Conservation (phyloP, 768 basidiomycete species). For the Daedaleopsis nitida region DNA sequence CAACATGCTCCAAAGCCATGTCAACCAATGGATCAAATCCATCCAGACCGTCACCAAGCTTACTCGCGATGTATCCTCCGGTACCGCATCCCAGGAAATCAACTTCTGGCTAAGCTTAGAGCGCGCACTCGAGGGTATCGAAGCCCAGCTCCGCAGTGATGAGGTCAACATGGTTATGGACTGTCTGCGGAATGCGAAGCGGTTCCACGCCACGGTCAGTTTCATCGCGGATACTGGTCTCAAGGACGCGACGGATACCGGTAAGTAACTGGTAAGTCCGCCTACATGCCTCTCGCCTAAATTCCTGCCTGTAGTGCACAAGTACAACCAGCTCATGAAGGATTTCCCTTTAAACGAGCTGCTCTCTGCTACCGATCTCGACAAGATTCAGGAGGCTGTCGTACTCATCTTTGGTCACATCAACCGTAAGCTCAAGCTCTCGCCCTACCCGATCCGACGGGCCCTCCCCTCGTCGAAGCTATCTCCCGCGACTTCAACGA, state of each 20-base stretch:
- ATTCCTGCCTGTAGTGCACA: slow-evolving; percentile 65
- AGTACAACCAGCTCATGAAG: slow-evolving; percentile 98
- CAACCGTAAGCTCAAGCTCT: slow-evolving; percentile 93
- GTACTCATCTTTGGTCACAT: slow-evolving; percentile 89
- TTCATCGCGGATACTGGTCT: slow-evolving; percentile 98
- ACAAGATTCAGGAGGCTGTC: slow-evolving; percentile 91
- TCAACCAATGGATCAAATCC: slow-evolving; percentile 97
- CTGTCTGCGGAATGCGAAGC: slow-evolving; percentile 91
- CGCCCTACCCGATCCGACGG: slow-evolving; percentile 95
- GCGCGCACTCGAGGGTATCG: slow-evolving; percentile 90
- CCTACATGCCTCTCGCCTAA: neutral
- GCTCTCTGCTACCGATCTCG: slow-evolving; percentile 92
- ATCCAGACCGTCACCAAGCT: slow-evolving; percentile 97
- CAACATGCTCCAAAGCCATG: slow-evolving; percentile 89
- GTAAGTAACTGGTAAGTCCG: slow-evolving; percentile 41
- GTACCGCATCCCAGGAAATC: slow-evolving; percentile 97
- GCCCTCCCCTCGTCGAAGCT: slow-evolving; percentile 95
- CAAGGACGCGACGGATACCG: slow-evolving; percentile 89
- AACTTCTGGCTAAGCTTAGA: slow-evolving; percentile 99
- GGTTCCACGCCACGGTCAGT: slow-evolving; percentile 95
- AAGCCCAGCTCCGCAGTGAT: slow-evolving; percentile 87
- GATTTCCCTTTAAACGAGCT: slow-evolving; percentile 98
- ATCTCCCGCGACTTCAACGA: slow-evolving; percentile 98
- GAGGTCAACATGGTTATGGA: slow-evolving; percentile 94
- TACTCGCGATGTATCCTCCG: slow-evolving; percentile 88